A percentile compares a stretch with the other conserved stretches of the same genome.
Evolutionary conservation across 2,329 filamentous ascomycete species (phyloP).

Genomic region (Ambrosiella xylebori): DNA sequence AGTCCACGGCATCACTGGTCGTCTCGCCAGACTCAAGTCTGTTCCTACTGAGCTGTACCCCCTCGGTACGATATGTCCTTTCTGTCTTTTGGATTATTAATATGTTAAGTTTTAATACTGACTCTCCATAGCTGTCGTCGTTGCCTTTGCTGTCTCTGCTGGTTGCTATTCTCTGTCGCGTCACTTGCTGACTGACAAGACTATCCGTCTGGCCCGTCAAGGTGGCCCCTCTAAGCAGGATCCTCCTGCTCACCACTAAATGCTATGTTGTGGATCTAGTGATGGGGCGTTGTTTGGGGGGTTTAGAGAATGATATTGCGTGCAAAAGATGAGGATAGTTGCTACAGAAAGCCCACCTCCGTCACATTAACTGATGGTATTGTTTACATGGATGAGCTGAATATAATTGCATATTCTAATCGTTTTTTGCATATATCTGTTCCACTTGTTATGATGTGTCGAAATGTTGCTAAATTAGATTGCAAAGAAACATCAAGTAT

Average conservation of each 20-base stretch:
- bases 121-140: slow-evolving; percentile 52
- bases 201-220: slow-evolving; percentile 68
- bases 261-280: background rate
- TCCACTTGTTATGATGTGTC: background rate
- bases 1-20: slow-evolving; percentile 97
- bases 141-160: slow-evolving; percentile 66
- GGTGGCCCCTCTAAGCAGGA: slow-evolving; percentile 17
- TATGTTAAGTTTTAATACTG: slow-evolving; percentile 13
- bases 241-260: slow-evolving; percentile 23
- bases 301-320: background rate
- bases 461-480: background rate
- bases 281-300: background rate
- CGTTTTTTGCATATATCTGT: background rate
- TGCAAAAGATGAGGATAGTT: background rate
- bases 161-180: slow-evolving; percentile 65
- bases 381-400: background rate
- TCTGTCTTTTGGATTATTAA: slow-evolving; percentile 1
- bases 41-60: slow-evolving; percentile 89
- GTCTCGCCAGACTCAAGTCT: slow-evolving; percentile 72
- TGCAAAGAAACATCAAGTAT: background rate
- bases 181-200: slow-evolving; percentile 82
- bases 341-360: too few relatives aligned
- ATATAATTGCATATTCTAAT: slow-evolving; percentile 7
- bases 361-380: too few relatives aligned
- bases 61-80: slow-evolving; percentile 45